Conservation (phyloP, 2,329 filamentous ascomycete genomes). For the Hymenoscyphus fraxineus region DNA sequence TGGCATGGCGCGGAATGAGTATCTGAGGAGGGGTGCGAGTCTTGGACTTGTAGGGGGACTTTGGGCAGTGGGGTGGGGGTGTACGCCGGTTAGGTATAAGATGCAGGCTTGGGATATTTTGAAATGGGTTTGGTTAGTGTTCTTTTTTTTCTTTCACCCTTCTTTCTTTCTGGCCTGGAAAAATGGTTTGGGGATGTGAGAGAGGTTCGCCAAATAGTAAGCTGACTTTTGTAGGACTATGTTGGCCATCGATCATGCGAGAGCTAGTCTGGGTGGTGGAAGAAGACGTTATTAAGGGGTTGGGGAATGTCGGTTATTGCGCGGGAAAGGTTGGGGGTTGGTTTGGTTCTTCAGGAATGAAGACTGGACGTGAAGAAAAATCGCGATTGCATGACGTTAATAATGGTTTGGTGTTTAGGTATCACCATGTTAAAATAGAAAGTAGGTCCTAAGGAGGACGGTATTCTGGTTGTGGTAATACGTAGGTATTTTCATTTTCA, state of each 20-base stretch:
- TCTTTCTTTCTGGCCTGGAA: background rate
- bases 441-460: background rate
- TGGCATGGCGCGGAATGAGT: conserved; percentile 17
- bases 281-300: conserved; percentile 9
- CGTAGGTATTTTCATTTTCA: background rate
- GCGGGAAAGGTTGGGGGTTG: background rate
- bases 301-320: background rate
- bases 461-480: background rate
- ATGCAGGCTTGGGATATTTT: conserved; percentile 18
- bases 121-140: background rate
- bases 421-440: background rate
- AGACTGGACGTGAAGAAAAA: background rate
- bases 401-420: background rate
- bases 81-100: conserved; percentile 18
- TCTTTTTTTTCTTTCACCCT: background rate
- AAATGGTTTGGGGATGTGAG: conserved; percentile 6
- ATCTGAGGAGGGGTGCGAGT: conserved; percentile 14
- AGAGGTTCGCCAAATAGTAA: conserved; percentile 19
- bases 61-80: conserved; percentile 22
- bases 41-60: conserved; percentile 14
- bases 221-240: conserved; percentile 23
- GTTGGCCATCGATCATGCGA: conserved; percentile 24
- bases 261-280: conserved; percentile 12
- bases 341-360: background rate
- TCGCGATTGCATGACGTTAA: background rate